These are phyloP conservation scores for Dactylonectria estremocensis DNA, from an alignment of 2,329 filamentous ascomycete species.

Conservation along the genomic window DNA sequence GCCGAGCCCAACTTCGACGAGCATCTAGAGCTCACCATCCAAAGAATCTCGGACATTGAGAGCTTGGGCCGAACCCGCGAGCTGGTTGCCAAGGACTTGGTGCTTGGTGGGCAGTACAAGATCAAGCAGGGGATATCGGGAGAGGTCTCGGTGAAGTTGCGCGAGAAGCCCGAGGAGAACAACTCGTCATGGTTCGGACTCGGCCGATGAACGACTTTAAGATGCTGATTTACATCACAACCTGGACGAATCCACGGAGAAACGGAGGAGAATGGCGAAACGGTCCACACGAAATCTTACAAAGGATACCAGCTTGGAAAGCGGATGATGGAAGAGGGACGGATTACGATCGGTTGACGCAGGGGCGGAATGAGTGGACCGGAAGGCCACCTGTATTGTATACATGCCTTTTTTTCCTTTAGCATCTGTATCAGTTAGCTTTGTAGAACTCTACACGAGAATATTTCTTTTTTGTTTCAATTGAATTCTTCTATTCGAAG, in stretches of 20 bases:
- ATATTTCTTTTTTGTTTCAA: neutral
- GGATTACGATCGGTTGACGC: conserved; percentile 11
- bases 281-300: neutral
- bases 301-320: conserved; percentile 12
- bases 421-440: conserved; percentile 31
- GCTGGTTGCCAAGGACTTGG: conserved; percentile 94
- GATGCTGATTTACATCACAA: neutral
- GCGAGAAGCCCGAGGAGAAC: conserved; percentile 59
- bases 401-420: conserved; percentile 43
- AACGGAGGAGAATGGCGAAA: neutral
- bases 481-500: too few species aligned
- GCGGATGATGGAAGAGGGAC: conserved; percentile 25
- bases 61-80: conserved; percentile 94
- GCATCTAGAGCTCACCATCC: conserved; percentile 84
- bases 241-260: conserved; percentile 7
- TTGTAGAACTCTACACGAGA: neutral
- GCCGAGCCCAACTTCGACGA: conserved; percentile 82
- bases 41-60: conserved; percentile 93
- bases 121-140: conserved; percentile 63
- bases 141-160: conserved; percentile 58
- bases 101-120: conserved; percentile 85
- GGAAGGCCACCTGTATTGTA: conserved; percentile 42
- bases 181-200: conserved; percentile 18
- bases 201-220: neutral
- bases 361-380: conserved; percentile 23